phyloP scores from a whole-genome alignment of 768 basidiomycete species.

The Royoungia palumana region DNA sequence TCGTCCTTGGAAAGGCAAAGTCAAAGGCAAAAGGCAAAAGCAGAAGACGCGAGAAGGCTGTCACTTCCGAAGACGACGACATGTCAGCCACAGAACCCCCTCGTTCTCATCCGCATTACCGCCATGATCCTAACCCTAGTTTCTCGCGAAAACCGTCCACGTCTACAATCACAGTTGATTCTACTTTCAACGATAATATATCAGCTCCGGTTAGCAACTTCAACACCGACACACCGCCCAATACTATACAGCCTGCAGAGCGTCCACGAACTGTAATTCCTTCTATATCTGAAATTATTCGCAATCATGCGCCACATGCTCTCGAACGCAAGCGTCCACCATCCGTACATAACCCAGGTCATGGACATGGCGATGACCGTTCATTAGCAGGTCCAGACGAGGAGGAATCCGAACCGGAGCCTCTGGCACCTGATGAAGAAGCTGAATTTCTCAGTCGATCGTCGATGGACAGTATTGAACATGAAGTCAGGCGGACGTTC shows the following conservation, averaged over 20 bases:
- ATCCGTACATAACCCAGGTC: constrained; percentile 45
- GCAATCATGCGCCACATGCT: constrained; percentile 65
- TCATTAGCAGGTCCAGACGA: constrained; percentile 46
- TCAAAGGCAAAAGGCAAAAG: constrained; percentile 36
- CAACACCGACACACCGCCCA: constrained; percentile 6
- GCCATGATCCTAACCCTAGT: constrained; percentile 16
- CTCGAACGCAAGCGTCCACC: constrained; percentile 46
- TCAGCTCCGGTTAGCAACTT: constrained; percentile 8
- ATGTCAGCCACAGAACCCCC: constrained; percentile 12
- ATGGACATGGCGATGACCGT: constrained; percentile 47
- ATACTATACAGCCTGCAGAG: constrained; percentile 22
- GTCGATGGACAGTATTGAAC: constrained; percentile 83
- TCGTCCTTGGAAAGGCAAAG: constrained; percentile 63
- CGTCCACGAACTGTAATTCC: constrained; percentile 56
- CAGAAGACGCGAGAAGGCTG: constrained; percentile 18
- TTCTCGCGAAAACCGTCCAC: constrained; percentile 26
- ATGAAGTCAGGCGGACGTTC: constrained; percentile 72
- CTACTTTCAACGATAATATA: constrained; percentile 16
- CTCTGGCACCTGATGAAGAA: constrained; percentile 52
- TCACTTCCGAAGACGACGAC: constrained; percentile 49
- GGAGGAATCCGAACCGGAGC: constrained; percentile 49
- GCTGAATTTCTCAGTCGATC: constrained; percentile 71
- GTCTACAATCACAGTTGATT: constrained; percentile 31
- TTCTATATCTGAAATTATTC: constrained; percentile 87
- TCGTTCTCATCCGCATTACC: constrained; percentile 20